Percentiles rank a stretch among this genome's conserved stretches.
phyloP scores from a whole-genome alignment of 176 grass and related monocot genomes.

The Triticum turgidum region DNA sequence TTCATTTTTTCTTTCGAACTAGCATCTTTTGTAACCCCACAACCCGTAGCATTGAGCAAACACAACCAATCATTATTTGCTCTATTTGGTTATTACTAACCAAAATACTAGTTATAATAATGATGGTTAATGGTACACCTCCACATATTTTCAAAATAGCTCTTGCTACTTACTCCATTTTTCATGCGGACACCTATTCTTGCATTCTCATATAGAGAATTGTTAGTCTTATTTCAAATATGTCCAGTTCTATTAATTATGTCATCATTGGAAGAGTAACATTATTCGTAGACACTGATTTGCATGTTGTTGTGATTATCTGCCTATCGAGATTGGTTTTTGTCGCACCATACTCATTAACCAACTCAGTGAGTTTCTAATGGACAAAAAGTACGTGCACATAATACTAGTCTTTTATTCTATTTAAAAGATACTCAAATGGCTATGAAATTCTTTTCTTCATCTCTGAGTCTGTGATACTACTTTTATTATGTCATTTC shows the following conservation, averaged over 20 bases:
- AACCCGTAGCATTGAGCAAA: neutral
- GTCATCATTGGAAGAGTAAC: neutral
- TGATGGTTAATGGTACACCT: neutral
- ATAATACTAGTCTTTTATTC: too few species aligned
- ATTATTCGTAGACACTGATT: neutral
- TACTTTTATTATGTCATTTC: too few species aligned
- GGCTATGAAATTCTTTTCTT: too few species aligned
- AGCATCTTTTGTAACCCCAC: neutral
- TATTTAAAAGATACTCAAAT: too few species aligned
- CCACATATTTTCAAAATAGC: neutral
- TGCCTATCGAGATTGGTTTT: neutral
- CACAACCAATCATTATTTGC: neutral
- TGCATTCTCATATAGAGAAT: neutral
- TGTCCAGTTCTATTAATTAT: neutral
- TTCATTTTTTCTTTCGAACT: neutral
- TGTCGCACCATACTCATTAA: neutral
- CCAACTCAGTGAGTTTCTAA: too few species aligned
- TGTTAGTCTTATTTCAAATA: neutral
- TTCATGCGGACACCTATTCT: neutral
- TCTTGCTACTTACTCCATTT: neutral
- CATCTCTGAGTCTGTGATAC: too few species aligned
- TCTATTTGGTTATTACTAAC: neutral
- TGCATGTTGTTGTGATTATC: too few species aligned
- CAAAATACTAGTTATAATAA: neutral
- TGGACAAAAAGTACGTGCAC: too few species aligned